A percentile compares a stretch with the other conserved stretches of the same genome.
These are phyloP conservation scores for Rhynchosporium secalis DNA, from an alignment of 2,329 filamentous ascomycete genomes.

Conservation along the genomic window DNA sequence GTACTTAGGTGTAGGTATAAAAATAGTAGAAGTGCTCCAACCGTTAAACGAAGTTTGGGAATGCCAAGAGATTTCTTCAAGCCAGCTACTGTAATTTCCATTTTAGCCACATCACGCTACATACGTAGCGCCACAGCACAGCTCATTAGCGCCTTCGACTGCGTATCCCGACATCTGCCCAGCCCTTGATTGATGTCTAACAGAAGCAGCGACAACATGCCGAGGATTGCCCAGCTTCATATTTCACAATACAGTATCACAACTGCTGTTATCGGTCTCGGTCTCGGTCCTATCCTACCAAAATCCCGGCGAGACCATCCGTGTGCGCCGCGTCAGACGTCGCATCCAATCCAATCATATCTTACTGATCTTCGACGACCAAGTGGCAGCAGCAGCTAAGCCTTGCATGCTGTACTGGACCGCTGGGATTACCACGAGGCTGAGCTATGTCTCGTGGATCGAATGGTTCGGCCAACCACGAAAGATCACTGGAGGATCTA, in stretches of 20 bases:
- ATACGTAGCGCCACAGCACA: too few species aligned
- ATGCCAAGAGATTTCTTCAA: too few species aligned
- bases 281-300: background rate
- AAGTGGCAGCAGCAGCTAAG: background rate
- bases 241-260: background rate
- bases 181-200: background rate
- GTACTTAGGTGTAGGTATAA: too few species aligned
- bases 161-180: background rate
- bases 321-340: background rate
- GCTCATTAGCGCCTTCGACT: background rate
- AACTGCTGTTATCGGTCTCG: background rate
- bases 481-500: background rate
- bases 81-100: too few species aligned
- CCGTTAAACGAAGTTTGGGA: too few species aligned
- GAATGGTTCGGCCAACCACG: background rate
- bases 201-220: background rate
- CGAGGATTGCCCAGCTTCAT: background rate
- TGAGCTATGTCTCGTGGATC: background rate
- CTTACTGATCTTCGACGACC: background rate
- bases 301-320: background rate
- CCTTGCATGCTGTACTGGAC: background rate
- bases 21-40: too few species aligned
- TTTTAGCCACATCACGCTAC: too few species aligned
- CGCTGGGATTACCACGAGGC: background rate
- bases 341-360: background rate